phyloP scores from a whole-genome alignment of 805 yeast species.

The Lachancea quebecensis region DNA sequence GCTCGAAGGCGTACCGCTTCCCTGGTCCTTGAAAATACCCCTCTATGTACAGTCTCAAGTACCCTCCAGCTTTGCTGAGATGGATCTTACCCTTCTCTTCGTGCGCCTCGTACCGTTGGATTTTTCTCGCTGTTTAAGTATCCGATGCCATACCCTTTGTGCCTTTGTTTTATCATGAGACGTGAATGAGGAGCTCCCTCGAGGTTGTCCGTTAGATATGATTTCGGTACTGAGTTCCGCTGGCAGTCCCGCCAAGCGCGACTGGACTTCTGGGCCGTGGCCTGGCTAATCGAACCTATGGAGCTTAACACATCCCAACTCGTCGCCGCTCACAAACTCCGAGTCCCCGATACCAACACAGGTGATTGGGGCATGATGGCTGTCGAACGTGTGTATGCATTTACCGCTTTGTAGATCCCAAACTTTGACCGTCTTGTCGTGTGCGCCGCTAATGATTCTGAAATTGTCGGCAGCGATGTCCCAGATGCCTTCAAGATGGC shows the following conservation, averaged over 20 bases:
- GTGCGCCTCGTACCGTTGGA: too few relatives aligned
- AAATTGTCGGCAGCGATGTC: conserved; percentile 93
- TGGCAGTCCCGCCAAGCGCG: too few relatives aligned
- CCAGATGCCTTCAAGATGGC: conserved; percentile 98
- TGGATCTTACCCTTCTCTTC: too few relatives aligned
- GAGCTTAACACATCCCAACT: conserved; percentile 79
- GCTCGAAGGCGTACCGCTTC: too few relatives aligned
- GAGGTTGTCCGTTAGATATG: too few relatives aligned
- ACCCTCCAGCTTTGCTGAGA: too few relatives aligned
- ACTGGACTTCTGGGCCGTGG: too few relatives aligned
- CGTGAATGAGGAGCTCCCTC: background rate
- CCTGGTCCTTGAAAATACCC: too few relatives aligned
- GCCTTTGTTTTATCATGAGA: background rate
- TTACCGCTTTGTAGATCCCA: conserved; percentile 96
- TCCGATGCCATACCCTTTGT: background rate
- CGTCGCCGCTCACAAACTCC: conserved; percentile 83
- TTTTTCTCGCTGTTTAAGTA: background rate
- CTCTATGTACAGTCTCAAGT: too few relatives aligned
- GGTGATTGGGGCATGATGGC: conserved; percentile 36
- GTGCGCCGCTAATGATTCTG: conserved; percentile 90
- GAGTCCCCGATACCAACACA: conserved; percentile 88
- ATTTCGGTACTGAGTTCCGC: too few relatives aligned
- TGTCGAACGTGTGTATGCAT: conserved; percentile 88
- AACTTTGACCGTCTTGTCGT: conserved; percentile 82
- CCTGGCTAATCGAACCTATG: conserved; percentile 51